These are phyloP conservation scores for Venturia nashicola DNA, from an alignment of 2,329 filamentous ascomycete genomes.

Conservation along the genomic window DNA sequence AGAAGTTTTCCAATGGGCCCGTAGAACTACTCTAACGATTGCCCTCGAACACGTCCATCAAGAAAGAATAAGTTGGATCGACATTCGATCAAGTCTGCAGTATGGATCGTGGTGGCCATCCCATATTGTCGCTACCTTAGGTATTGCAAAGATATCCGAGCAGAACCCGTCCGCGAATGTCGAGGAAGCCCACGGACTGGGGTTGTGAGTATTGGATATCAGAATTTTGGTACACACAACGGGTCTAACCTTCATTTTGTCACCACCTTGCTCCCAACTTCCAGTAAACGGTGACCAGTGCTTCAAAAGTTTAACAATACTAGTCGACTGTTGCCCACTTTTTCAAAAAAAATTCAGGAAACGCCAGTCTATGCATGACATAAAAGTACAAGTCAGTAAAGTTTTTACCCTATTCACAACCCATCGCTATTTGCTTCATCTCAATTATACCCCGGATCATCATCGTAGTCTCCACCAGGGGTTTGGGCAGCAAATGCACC, in stretches of 20 bases:
- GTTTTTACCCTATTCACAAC: background rate
- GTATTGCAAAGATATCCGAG: background rate
- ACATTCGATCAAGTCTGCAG: background rate
- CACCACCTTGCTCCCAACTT: background rate
- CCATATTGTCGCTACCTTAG: background rate
- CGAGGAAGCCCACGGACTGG: background rate
- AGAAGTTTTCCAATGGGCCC: background rate
- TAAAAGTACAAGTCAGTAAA: background rate
- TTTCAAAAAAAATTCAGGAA: background rate
- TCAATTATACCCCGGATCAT: slow-evolving; percentile 11
- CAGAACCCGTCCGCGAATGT: background rate
- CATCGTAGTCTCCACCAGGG: slow-evolving; percentile 30
- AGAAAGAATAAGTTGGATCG: background rate
- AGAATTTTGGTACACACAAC: background rate
- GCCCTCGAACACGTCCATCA: background rate
- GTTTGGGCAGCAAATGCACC: slow-evolving; percentile 38
- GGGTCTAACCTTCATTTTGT: background rate
- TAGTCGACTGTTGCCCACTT: background rate
- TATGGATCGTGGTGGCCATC: background rate
- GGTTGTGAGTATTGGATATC: background rate
- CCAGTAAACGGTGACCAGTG: background rate
- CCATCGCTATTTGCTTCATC: background rate
- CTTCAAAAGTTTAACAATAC: background rate
- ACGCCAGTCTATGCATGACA: background rate
- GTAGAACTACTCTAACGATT: background rate